Percentiles rank a stretch among this genome's conserved stretches.
These are phyloP conservation scores for Aspergillus calidoustus DNA, from an alignment of 2,329 filamentous ascomycete species.

Conservation along the genomic window DNA sequence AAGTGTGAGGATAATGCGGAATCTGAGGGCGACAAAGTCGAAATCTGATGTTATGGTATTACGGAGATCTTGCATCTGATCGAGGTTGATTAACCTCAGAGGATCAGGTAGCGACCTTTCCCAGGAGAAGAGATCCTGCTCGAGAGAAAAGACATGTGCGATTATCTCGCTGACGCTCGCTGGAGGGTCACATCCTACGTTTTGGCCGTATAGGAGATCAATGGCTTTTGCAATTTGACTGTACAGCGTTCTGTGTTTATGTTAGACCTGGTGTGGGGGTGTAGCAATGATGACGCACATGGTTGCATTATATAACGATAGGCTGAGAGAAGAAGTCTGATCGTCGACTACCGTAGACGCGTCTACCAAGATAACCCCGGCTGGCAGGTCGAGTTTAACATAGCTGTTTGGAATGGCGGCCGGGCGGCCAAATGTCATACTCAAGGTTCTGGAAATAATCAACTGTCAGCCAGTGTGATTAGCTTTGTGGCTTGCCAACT, in stretches of 20 bases:
- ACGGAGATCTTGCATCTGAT: too few species aligned
- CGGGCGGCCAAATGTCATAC: slow-evolving; percentile 59
- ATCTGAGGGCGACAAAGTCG: slow-evolving; percentile 29
- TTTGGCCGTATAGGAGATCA: slow-evolving; percentile 50
- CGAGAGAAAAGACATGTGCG: slow-evolving; percentile 39
- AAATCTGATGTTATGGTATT: neutral
- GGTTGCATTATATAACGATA: slow-evolving; percentile 29
- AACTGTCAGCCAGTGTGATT: neutral
- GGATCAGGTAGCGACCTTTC: slow-evolving; percentile 17
- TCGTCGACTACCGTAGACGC: too few species aligned
- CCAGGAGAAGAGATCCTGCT: slow-evolving; percentile 25
- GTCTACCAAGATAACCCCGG: neutral
- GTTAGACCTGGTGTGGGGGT: neutral
- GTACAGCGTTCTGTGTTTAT: slow-evolving; percentile 32
- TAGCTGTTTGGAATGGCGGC: slow-evolving; percentile 52
- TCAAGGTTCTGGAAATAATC: slow-evolving; percentile 43
- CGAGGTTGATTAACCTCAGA: neutral
- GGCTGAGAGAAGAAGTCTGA: neutral
- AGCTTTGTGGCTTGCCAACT: too few species aligned
- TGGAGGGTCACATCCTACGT: slow-evolving; percentile 43
- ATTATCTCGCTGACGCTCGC: slow-evolving; percentile 34
- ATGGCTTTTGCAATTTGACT: slow-evolving; percentile 41
- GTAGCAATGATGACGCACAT: slow-evolving; percentile 24
- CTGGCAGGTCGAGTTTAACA: slow-evolving; percentile 45
- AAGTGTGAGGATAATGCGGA: slow-evolving; percentile 50